Conservation (phyloP, 2,329 filamentous ascomycete species). For the Coleophoma cylindrospora region DNA sequence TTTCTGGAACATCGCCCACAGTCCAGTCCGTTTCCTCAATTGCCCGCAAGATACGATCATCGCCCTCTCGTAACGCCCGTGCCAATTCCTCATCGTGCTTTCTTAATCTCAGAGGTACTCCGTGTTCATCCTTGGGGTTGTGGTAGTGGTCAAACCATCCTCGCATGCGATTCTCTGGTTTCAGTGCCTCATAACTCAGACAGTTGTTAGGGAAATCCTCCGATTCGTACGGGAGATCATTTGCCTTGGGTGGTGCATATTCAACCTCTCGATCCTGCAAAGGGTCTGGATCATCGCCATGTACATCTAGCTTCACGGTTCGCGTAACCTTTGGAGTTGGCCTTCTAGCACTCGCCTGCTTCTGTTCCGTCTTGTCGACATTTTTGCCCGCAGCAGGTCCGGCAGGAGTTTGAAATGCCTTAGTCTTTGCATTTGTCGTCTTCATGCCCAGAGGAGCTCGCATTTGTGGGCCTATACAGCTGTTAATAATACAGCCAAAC, state of each 20-base stretch:
- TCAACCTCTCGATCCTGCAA: slow-evolving; percentile 71
- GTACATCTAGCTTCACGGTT: slow-evolving; percentile 58
- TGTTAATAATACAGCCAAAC: background rate
- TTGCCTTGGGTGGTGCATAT: slow-evolving; percentile 76
- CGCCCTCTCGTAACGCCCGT: slow-evolving; percentile 44
- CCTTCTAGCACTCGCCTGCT: slow-evolving; percentile 53
- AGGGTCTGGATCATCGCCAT: slow-evolving; percentile 44
- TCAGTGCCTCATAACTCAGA: slow-evolving; percentile 52
- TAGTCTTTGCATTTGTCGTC: slow-evolving; percentile 89
- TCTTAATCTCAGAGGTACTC: slow-evolving; percentile 56
- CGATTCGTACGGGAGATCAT: slow-evolving; percentile 62
- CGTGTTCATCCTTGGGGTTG: slow-evolving; percentile 63
- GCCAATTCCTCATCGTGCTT: slow-evolving; percentile 46
- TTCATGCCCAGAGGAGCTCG: slow-evolving; percentile 88
- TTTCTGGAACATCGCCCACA: slow-evolving; percentile 48
- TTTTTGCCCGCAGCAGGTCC: slow-evolving; percentile 55
- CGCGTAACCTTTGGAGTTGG: slow-evolving; percentile 51
- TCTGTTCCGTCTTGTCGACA: slow-evolving; percentile 56
- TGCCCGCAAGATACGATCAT: slow-evolving; percentile 63
- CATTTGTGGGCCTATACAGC: slow-evolving; percentile 41
- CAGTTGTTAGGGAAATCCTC: slow-evolving; percentile 58
- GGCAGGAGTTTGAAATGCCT: slow-evolving; percentile 59
- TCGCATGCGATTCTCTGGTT: slow-evolving; percentile 52
- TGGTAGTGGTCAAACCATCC: slow-evolving; percentile 58
- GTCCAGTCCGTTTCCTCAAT: slow-evolving; percentile 57